These are phyloP conservation scores for Fusarium ramigenum DNA, from an alignment of 2,329 filamentous ascomycete genomes.

Conservation along the genomic window DNA sequence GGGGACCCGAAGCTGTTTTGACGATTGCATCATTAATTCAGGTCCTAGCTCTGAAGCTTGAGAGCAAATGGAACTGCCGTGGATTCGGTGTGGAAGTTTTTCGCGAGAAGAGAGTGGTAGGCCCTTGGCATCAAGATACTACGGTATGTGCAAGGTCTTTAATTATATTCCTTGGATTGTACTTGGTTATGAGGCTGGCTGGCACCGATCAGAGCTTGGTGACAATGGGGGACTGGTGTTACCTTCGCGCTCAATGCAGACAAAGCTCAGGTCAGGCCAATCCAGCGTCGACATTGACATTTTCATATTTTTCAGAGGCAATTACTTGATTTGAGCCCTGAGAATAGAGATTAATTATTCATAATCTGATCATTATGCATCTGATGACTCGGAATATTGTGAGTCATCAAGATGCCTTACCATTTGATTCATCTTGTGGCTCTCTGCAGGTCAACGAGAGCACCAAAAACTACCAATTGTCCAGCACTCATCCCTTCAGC, in stretches of 20 bases:
- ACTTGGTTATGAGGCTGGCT: background rate
- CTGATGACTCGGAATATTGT: background rate
- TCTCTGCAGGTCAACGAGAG: background rate
- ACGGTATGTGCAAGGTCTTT: background rate
- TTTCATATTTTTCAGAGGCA: background rate
- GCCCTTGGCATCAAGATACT: fast-evolving
- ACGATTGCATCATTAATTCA: constrained; percentile 23
- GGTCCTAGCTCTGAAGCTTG: constrained; percentile 1
- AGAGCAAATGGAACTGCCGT: background rate
- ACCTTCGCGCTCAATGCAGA: background rate
- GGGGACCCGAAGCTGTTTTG: constrained; percentile 2
- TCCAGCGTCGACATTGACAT: too few species aligned
- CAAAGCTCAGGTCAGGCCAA: background rate
- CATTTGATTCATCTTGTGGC: background rate
- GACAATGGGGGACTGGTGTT: too few species aligned
- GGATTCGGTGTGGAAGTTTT: background rate
- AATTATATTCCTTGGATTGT: background rate
- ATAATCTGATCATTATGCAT: background rate
- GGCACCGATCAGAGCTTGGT: background rate
- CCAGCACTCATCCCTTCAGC: background rate
- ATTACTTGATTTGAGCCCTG: too few species aligned
- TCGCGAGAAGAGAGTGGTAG: background rate
- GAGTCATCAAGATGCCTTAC: background rate
- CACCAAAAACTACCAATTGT: background rate
- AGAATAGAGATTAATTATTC: too few species aligned